These are phyloP conservation scores for Pseudogymnoascus sp. DNA, from an alignment of 2,329 filamentous ascomycete genomes.

Conservation along the genomic window DNA sequence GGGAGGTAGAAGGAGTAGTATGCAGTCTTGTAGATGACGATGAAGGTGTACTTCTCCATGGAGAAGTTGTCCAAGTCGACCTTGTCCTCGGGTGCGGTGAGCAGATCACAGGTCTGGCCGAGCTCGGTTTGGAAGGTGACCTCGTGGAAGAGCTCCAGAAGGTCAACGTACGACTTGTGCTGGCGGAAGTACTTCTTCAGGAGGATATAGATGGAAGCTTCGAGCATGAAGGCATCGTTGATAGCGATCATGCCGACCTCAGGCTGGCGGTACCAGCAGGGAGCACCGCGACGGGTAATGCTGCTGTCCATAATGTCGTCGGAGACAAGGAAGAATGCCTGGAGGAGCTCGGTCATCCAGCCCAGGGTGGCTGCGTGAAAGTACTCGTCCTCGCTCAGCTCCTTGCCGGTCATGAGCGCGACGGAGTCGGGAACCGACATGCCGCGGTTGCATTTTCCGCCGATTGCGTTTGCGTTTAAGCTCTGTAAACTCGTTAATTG, in stretches of 20 bases:
- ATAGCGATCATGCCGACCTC: conserved; percentile 93
- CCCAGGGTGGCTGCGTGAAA: conserved; percentile 81
- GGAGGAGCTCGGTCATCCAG: conserved; percentile 96
- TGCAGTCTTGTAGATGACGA: conserved; percentile 98
- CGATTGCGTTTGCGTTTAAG: conserved; percentile 76
- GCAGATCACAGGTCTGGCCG: conserved; percentile 86
- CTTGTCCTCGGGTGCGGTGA: conserved; percentile 90
- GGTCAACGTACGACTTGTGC: conserved; percentile 80
- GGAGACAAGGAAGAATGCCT: conserved; percentile 97
- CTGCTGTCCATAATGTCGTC: conserved; percentile 98
- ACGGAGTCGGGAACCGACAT: conserved; percentile 94
- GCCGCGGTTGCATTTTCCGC: conserved; percentile 97
- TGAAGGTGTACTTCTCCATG: conserved; percentile 92
- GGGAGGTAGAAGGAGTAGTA: conserved; percentile 99
- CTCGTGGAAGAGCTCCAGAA: conserved; percentile 95
- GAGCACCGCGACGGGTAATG: conserved; percentile 86
- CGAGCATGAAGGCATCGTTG: conserved; percentile 97
- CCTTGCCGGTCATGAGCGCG: conserved; percentile 63
- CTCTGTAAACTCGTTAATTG: conserved; percentile 42
- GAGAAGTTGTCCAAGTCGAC: conserved; percentile 94
- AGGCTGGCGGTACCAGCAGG: conserved; percentile 92
- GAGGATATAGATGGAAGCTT: conserved; percentile 79
- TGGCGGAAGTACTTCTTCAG: conserved; percentile 89
- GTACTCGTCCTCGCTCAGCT: conserved; percentile 74
- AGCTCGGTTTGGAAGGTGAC: conserved; percentile 89